phyloP scores from a whole-genome alignment of 208 protist species.

The Crithidia bombi region DNA sequence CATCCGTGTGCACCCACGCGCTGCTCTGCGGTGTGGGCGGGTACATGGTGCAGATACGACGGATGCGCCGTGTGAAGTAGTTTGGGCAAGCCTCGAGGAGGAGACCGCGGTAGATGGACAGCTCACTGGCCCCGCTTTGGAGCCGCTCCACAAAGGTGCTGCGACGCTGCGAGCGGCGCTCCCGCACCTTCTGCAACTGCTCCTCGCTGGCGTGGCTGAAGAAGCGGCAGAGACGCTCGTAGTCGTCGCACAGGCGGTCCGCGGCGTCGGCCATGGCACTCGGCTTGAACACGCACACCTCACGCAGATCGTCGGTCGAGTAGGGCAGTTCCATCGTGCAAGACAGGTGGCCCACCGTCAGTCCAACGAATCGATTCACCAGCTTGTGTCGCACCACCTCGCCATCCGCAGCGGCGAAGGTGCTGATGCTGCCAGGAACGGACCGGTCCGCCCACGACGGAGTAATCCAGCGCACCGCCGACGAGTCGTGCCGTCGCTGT shows the following conservation, averaged over 20 bases:
- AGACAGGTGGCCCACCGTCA: constrained; percentile 59
- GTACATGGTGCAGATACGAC: constrained; percentile 37
- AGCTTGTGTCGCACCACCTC: constrained; percentile 61
- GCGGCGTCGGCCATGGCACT: constrained; percentile 26
- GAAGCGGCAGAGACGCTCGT: constrained; percentile 23
- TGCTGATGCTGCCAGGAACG: constrained; percentile 32
- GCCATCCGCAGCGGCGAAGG: constrained; percentile 54
- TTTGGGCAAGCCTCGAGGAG: constrained; percentile 46
- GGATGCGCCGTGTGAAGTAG: constrained; percentile 48
- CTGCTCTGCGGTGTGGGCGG: constrained; percentile 32
- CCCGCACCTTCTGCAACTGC: constrained; percentile 1
- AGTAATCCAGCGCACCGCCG: constrained; percentile 70
- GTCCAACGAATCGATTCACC: constrained; percentile 64
- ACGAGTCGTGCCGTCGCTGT: constrained; percentile 48
- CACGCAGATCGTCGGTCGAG: constrained; percentile 39
- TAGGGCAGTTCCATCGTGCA: constrained; percentile 58
- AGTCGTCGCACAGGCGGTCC: constrained; percentile 36
- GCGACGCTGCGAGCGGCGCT: constrained; percentile 1
- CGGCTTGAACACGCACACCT: constrained; percentile 19
- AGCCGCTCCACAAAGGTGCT: constrained; percentile 34
- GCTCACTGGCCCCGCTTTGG: constrained; percentile 41
- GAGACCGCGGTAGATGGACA: constrained; percentile 39
- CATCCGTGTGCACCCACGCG: constrained; percentile 27
- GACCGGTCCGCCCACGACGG: constrained; percentile 35
- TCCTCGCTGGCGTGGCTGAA: constrained; percentile 12